phyloP scores from a whole-genome alignment of 1,284 basidiomycete genomes.

The Irpex sp. region DNA sequence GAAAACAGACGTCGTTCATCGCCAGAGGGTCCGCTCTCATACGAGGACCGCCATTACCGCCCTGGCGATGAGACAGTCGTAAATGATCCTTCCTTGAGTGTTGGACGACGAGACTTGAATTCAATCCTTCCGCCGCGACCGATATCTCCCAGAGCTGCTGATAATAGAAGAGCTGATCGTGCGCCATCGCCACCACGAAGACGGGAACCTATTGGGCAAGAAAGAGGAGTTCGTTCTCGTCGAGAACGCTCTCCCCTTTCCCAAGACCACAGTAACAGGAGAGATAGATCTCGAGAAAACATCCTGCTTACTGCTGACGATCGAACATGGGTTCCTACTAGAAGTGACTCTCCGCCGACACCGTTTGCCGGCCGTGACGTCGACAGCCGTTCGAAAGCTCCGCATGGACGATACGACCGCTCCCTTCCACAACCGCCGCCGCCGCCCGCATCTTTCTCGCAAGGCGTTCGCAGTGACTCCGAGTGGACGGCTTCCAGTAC shows the following conservation, averaged over 20 bases:
- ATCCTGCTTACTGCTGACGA: slow-evolving; percentile 12
- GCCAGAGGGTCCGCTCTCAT: slow-evolving; percentile 35
- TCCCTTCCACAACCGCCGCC: slow-evolving; percentile 15
- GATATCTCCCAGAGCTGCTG: slow-evolving; percentile 11
- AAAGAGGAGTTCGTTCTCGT: slow-evolving; percentile 14
- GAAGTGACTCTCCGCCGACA: slow-evolving; percentile 9
- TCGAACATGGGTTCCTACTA: slow-evolving; percentile 18
- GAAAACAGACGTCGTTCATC: slow-evolving; percentile 20
- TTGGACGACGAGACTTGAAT: slow-evolving; percentile 15
- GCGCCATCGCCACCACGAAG: slow-evolving; percentile 18
- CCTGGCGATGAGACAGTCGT: slow-evolving; percentile 31
- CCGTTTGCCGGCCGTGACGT: slow-evolving; percentile 18
- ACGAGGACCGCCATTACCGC: slow-evolving; percentile 64
- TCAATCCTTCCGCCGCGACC: slow-evolving; percentile 13
- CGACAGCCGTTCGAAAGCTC: slow-evolving; percentile 17
- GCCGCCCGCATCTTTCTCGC: slow-evolving; percentile 14
- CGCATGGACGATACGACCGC: slow-evolving; percentile 18
- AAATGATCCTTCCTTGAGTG: slow-evolving; percentile 3
- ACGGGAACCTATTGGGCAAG: slow-evolving; percentile 11
- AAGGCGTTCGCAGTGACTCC: slow-evolving; percentile 32
- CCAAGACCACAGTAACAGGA: slow-evolving; percentile 15
- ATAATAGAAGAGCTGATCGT: slow-evolving; percentile 16
- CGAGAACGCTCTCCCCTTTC: slow-evolving; percentile 18
- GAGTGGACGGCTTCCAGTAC: slow-evolving; percentile 64
- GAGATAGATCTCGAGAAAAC: slow-evolving; percentile 14